Evolutionary conservation across 2,329 filamentous ascomycete species (phyloP), one percentile per base, ranked within the genome.

Genomic region (Curvularia sp.): DNA sequence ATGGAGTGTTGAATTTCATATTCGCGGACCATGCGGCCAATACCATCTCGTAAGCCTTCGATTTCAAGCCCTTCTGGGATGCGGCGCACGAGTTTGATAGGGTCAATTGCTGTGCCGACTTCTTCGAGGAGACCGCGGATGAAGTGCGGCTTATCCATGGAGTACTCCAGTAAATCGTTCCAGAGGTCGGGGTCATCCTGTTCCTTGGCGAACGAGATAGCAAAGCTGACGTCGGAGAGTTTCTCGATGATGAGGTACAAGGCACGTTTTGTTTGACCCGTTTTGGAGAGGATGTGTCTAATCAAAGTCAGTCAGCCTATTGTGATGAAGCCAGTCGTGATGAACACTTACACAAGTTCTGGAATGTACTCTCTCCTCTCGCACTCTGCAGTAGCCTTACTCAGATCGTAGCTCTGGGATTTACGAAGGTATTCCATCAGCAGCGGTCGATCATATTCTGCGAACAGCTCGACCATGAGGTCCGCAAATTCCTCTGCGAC

Each of bases 101-200:
- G 95, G 70, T 98, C 89, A 70, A 99, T 95, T 1, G 92, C 87
- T 0, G 93, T 98, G 34, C 95, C 95, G 1, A 97, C 94, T 79
- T 98, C 92, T 70, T 97, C 92, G 0, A 99, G 86, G 3, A 99
- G 81, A 0, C 91, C 93, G 12, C 92, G 89, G 66, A 99, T 98
- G 79, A 99, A 99, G 39, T 87, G 87, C 0, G 95, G 95, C 73
- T 97, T 97, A 79, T 97, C 93, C 95, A 99, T 98, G 60, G 91
- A 94, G 77, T 98, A 98, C 67, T 94, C 88, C 5, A 99, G 85
- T 7, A 99, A 83, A 71, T 98, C 93, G 64, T 97, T 91, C 95
- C 95, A 99, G 0, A 99, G 83, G 67, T 97, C 93, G 0, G 89
- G 88, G 69, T 97, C 93, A 63, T 95, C 89, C 73, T 98, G 93